These are phyloP conservation scores for Colletotrichum orchidophilum DNA, from an alignment of 2,329 filamentous ascomycete species.

Conservation along the genomic window DNA sequence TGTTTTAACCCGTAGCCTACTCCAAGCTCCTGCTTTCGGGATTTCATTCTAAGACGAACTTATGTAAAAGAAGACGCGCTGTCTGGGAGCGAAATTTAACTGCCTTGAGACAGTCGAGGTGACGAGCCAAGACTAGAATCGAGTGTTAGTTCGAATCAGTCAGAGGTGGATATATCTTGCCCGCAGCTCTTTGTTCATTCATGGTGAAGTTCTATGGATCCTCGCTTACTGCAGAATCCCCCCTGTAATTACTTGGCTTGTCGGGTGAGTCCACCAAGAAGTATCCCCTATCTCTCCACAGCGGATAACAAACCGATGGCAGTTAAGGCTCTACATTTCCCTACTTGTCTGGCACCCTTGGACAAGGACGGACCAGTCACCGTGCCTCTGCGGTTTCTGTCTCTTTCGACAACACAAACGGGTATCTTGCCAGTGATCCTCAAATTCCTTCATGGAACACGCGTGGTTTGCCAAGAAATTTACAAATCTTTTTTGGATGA, in stretches of 20 bases:
- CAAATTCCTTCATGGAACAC: neutral
- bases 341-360: too few relatives aligned
- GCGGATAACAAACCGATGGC: neutral
- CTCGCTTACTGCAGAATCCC: neutral
- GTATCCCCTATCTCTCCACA: neutral
- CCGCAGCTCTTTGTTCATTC: neutral
- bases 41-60: too few relatives aligned
- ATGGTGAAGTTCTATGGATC: neutral
- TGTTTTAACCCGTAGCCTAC: too few relatives aligned
- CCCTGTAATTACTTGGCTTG: neutral
- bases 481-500: neutral
- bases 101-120: too few relatives aligned
- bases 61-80: too few relatives aligned
- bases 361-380: neutral
- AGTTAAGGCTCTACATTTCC: neutral
- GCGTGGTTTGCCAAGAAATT: neutral
- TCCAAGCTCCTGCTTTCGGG: too few relatives aligned
- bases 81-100: too few relatives aligned
- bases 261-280: neutral
- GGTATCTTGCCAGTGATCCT: neutral
- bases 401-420: neutral
- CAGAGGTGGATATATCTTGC: neutral
- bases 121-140: too few relatives aligned
- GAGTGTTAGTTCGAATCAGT: too few relatives aligned
- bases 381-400: neutral